Evolutionary conservation across 2,329 filamentous ascomycete species (phyloP).

Genomic region (Xylaria polymorpha): DNA sequence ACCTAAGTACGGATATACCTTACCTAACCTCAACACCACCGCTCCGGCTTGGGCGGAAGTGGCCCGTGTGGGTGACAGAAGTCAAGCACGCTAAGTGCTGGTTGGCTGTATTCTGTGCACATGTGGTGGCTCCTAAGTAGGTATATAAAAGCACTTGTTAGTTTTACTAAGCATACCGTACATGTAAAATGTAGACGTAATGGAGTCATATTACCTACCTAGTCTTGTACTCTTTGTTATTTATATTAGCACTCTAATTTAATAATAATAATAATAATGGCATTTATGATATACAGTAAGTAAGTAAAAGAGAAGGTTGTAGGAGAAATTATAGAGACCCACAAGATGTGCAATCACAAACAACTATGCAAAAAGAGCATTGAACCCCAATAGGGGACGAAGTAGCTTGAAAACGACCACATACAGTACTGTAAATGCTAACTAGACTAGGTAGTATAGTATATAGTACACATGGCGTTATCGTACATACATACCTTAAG

Average conservation of each 20-base stretch:
- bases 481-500: neutral
- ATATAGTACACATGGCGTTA: neutral
- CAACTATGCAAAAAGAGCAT: neutral
- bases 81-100: slow-evolving; percentile 17
- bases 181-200: neutral
- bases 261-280: neutral
- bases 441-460: neutral
- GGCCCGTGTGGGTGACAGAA: slow-evolving; percentile 35
- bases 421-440: neutral
- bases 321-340: neutral
- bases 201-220: no score
- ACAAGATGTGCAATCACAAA: neutral
- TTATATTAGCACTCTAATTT: no score
- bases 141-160: neutral
- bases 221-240: neutral
- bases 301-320: neutral
- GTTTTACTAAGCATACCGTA: neutral
- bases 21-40: slow-evolving; percentile 26
- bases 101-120: slow-evolving; percentile 20
- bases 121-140: neutral
- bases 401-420: neutral
- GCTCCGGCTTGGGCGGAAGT: slow-evolving; percentile 39
- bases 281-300: neutral
- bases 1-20: no score
- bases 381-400: neutral